Evolutionary conservation across 306 rosid genomes (phyloP), one percentile per base, ranked within the genome.

Genomic region (Fagus sylvatica): DNA sequence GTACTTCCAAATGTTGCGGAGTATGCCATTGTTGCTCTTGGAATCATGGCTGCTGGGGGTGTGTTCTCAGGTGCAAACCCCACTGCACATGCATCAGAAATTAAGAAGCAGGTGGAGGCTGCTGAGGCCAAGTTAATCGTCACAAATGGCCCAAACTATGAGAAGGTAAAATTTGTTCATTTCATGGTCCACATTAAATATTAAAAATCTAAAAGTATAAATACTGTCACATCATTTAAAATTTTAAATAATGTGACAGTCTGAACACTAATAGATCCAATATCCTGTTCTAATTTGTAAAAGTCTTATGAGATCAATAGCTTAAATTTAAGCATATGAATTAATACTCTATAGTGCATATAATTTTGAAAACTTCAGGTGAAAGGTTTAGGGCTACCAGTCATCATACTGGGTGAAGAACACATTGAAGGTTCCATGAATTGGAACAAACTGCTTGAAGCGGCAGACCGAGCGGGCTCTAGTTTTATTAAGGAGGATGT

Each of bases 21-120:
- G 81, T 95, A 93, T 69, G 95, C 89, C n/a, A 79, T 89, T 53
- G 75, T 91, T 77, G 96, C 89, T 65, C 77, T 95, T 40, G 98
- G 98, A 33, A 89, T 95, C 16, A 95, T 95, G 99, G 86, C 83
- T 11, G 87, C 87, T 59, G 99, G 99, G 11, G 97, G 87, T 1
- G 97, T 95, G 56, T 95, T 95, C 53, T 95, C 98, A 22, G 97
- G 99, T 1, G 93, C 89, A 30, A 95, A 95, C 76, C 99, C 97
- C 2, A 3, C 91, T 0, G 90, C 92, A 30, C 97, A 85, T 87
- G 80, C 57, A 32, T 89, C 93, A 1, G 99, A 95, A 80, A 92
- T 93, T 11, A 88, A 84, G 84, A 91, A 93, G 78, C 99, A 95
- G 17, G 93, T 81, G 22, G 87, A 85, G 68, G 87, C 81, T 73